A percentile compares a stretch with the other conserved stretches of the same genome.
phyloP scores from a whole-genome alignment of 208 protist genomes.

The Jaenimonas drosophilae region DNA sequence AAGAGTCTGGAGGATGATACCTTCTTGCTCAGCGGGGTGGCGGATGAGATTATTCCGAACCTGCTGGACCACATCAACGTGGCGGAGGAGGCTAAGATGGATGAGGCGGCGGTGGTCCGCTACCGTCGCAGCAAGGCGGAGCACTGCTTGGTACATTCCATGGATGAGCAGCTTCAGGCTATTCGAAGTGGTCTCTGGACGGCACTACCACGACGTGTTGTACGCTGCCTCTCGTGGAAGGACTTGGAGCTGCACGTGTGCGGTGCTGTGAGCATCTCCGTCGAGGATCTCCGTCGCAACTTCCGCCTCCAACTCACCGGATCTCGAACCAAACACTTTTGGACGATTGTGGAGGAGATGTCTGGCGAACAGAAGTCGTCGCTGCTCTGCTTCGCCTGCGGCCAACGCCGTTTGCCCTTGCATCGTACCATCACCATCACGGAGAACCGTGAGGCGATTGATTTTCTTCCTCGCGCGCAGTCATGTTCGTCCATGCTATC shows the following conservation, averaged over 20 bases:
- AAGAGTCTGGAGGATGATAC: constrained; percentile 67
- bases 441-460: constrained; percentile 67
- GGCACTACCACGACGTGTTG: constrained; percentile 67
- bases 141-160: constrained; percentile 77
- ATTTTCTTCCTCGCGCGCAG: constrained; percentile 80
- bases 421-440: constrained; percentile 58
- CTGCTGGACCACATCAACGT: constrained; percentile 28
- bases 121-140: constrained; percentile 58
- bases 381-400: constrained; percentile 82
- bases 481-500: constrained; percentile 85
- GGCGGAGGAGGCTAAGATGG: constrained; percentile 13
- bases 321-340: constrained; percentile 60
- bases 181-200: constrained; percentile 75
- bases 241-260: constrained; percentile 79
- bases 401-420: constrained; percentile 76
- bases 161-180: constrained; percentile 77
- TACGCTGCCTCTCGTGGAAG: constrained; percentile 78
- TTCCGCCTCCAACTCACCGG: constrained; percentile 45
- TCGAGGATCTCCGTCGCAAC: constrained; percentile 52
- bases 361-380: constrained; percentile 65
- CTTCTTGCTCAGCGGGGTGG: constrained; percentile 70
- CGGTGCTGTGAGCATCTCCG: constrained; percentile 53
- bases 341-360: constrained; percentile 78
- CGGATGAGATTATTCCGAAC: constrained; percentile 76
- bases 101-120: constrained; percentile 11